Conservation (phyloP, 768 basidiomycete species). For the Calocybe cyanea region DNA sequence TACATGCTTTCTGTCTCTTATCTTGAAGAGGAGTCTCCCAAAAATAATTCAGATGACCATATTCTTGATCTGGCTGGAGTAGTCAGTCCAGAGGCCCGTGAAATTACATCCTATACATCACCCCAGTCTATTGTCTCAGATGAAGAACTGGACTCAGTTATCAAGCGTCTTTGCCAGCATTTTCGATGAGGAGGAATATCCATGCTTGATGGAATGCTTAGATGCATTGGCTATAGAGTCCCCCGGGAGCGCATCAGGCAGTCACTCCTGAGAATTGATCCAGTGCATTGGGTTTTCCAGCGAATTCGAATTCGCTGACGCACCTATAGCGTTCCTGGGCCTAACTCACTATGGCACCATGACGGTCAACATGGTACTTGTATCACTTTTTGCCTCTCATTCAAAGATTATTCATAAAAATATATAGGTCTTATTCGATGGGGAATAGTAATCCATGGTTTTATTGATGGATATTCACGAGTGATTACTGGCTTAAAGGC, state of each 20-base stretch:
- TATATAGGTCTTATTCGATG: constrained; percentile 29
- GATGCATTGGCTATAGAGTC: constrained; percentile 11
- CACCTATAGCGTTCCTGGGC: constrained; percentile 23
- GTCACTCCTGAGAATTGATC: constrained; percentile 17
- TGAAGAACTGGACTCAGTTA: not conserved
- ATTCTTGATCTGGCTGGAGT: not conserved
- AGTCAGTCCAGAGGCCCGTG: not conserved
- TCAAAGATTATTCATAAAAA: not conserved
- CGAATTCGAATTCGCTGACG: constrained; percentile 18
- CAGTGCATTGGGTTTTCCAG: constrained; percentile 16
- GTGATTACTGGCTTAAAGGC: constrained; percentile 24
- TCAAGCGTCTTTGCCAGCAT: not conserved
- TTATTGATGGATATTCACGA: constrained; percentile 24
- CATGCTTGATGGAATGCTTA: constrained; percentile 21
- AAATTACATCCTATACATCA: too few relatives aligned
- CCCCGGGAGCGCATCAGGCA: constrained; percentile 11
- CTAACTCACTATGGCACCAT: constrained; percentile 32
- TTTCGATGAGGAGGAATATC: constrained; percentile 17
- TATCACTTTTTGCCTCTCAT: not conserved
- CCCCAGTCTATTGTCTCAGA: not conserved
- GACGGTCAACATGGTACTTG: constrained; percentile 30
- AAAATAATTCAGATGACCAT: not conserved
- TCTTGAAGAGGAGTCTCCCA: too few relatives aligned
- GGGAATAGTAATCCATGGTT: constrained; percentile 33
- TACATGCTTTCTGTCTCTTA: too few relatives aligned